Base-by-base conservation (phyloP, 257 asterid species). In the Knoxia roxburghii region DNA sequence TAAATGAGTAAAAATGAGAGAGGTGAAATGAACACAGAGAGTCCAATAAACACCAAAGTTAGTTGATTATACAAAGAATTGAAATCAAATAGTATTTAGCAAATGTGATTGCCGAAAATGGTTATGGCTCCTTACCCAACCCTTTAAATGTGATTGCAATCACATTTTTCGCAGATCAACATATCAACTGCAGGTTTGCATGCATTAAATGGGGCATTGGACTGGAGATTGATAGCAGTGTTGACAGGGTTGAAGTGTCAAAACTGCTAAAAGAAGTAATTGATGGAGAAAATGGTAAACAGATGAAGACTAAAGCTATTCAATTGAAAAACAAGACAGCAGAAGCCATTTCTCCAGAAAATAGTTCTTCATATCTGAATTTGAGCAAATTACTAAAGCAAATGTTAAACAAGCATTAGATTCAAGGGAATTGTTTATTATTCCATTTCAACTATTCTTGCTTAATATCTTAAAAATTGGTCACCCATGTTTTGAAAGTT, bases 91-190 rank as follows among this genome's bases (percentile, higher is more conserved):
- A 66, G 29, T 23, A 51, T n/a, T n/a, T 7, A 26, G 29, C 33
- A 20, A n/a, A 23, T 8, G 32, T 23, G 12, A 65, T 32, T 49
- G 33, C n/a, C n/a, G 6, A 23, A 24, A 50, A 6, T 26, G 21
- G 33, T 50, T 10, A 32, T 33, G 33, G n/a, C n/a, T n/a, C n/a
- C n/a, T 21, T 33, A 33, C 6, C 61, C 12, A 33, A 54, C 50
- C 70, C n/a, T n/a, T 11, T n/a, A 33, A 29, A 33, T 65, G 58
- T 46, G 49, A 12, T 48, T 14, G 20, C 7, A 30, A 32, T 29
- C 27, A 65, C 89, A 0, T 78, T 74, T 68, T 80, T 78, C 2
- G 82, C 86, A 1, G 89, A 83, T 27, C 89, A 83, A 32, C 84
- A 68, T 4, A 62, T 68, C 8, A 80, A 78, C 33, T 74, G 84